Evolutionary conservation across 1,139 yeast genomes (phyloP), one percentile per base, ranked within the genome.

Genomic region (Candida tropicalis): DNA sequence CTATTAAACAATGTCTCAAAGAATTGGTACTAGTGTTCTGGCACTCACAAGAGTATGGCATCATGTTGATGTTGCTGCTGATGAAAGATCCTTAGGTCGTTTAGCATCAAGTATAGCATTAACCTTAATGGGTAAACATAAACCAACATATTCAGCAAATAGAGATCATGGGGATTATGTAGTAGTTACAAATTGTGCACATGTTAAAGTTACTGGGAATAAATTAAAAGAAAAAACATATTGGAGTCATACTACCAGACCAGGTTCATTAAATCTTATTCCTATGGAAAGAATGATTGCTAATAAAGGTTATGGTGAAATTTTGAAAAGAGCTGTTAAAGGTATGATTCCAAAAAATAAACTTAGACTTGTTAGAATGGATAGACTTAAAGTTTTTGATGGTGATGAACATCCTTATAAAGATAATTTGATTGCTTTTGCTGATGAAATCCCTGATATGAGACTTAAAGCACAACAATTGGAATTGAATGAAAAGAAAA

Each of bases 311-410:
- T 87, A 83, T 56, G 84, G 88, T 15, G 99, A 91, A 62, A 70
- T 90, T 15, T 70, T 93, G 54, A 79, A 68, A 56, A 80, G 87
- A 57, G 98, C 99, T 0, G 99, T 93, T 7, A 84, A 88, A 52
- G 96, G 96, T 46, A 93, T 93, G 99, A 75, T 93, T 46, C 99
- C 99, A 33, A 90, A 89, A 68, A 91, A 93, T 65, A 82, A 84
- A 59, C 79, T 85, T 52, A 80, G 98, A 63, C 80, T 86, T 57
- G 73, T 75, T 23, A 81, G 99, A 62, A 67, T 93, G 61, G 95
- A 82, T 38, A 81, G 99, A 59, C 74, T 93, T 51, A 90, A 88
- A 68, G 79, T 88, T 1, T 87, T 77, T 62, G 98, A 95, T 57
- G 97, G 95, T 28, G 82, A 89, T 45, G 87, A 84, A 45, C 88